These are phyloP conservation scores for Exophiala viscosa DNA, from an alignment of 2,329 filamentous ascomycete species.

Conservation along the genomic window DNA sequence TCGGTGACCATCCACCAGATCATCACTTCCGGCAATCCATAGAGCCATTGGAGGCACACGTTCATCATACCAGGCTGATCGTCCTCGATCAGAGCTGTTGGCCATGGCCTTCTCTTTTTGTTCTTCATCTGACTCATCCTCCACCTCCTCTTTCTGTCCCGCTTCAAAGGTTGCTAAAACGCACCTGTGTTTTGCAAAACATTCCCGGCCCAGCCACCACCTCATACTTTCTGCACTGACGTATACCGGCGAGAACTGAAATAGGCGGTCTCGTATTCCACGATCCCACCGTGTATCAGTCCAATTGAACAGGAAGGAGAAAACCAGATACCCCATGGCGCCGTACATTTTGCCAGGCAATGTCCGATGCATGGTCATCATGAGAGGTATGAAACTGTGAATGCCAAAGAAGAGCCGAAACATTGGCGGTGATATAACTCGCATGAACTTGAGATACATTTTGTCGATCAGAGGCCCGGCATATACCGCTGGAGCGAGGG, in stretches of 20 bases:
- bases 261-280: conserved; percentile 73
- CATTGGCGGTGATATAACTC: conserved; percentile 67
- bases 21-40: conserved; percentile 80
- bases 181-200: conserved; percentile 80
- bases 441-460: conserved; percentile 90
- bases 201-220: conserved; percentile 90
- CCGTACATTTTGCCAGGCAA: conserved; percentile 69
- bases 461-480: conserved; percentile 81
- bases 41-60: conserved; percentile 78
- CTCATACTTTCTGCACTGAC: conserved; percentile 86
- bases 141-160: conserved; percentile 56
- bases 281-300: conserved; percentile 80
- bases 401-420: conserved; percentile 86
- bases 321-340: conserved; percentile 80
- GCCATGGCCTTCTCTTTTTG: conserved; percentile 16
- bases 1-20: conserved; percentile 75
- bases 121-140: conserved; percentile 29
- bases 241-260: conserved; percentile 88
- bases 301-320: conserved; percentile 87
- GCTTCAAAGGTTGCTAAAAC: conserved; percentile 77
- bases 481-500: conserved; percentile 84
- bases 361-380: conserved; percentile 76
- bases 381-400: conserved; percentile 87
- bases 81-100: conserved; percentile 8
- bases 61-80: conserved; percentile 74